These are phyloP conservation scores for Xylaria longipes DNA, from an alignment of 495 filamentous ascomycete species.

Conservation along the genomic window DNA sequence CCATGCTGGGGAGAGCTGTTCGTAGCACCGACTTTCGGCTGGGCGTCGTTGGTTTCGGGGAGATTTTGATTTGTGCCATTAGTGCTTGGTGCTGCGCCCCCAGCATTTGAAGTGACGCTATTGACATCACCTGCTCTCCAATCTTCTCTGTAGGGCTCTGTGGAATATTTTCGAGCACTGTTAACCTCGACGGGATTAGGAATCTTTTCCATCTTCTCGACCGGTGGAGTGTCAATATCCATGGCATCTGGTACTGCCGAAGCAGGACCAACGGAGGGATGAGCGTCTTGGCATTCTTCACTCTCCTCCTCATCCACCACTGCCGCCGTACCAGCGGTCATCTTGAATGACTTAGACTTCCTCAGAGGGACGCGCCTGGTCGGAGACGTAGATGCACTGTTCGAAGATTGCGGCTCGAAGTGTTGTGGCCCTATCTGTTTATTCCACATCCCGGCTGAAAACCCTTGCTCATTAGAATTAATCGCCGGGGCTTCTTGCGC, in stretches of 20 bases:
- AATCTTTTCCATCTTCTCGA: slow-evolving; percentile 29
- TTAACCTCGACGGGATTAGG: slow-evolving; percentile 32
- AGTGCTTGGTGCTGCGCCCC: slow-evolving; percentile 39
- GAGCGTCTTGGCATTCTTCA: slow-evolving; percentile 30
- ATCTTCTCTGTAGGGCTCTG: slow-evolving; percentile 56
- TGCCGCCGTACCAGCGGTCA: slow-evolving; percentile 53
- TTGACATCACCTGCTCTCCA: slow-evolving; percentile 54
- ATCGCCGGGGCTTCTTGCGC: slow-evolving; percentile 37
- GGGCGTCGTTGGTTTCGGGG: slow-evolving; percentile 24
- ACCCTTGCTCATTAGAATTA: slow-evolving; percentile 37
- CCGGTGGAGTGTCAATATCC: slow-evolving; percentile 60
- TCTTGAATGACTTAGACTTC: slow-evolving; percentile 51
- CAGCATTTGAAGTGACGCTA: slow-evolving; percentile 31
- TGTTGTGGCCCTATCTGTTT: slow-evolving; percentile 67
- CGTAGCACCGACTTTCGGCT: slow-evolving; percentile 26
- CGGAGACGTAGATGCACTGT: slow-evolving; percentile 45
- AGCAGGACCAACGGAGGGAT: slow-evolving; percentile 11
- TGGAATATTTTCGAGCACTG: slow-evolving; percentile 49
- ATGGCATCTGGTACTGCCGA: slow-evolving; percentile 47
- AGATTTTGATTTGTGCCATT: slow-evolving; percentile 28
- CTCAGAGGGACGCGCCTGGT: slow-evolving; percentile 43
- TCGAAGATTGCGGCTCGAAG: slow-evolving; percentile 54
- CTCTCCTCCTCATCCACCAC: slow-evolving; percentile 54
- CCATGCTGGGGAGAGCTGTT: slow-evolving; percentile 33
- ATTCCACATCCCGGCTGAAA: slow-evolving; percentile 70